These are phyloP conservation scores for Trypanosoma melophagium DNA, from an alignment of 208 protist genomes.

Conservation along the genomic window DNA sequence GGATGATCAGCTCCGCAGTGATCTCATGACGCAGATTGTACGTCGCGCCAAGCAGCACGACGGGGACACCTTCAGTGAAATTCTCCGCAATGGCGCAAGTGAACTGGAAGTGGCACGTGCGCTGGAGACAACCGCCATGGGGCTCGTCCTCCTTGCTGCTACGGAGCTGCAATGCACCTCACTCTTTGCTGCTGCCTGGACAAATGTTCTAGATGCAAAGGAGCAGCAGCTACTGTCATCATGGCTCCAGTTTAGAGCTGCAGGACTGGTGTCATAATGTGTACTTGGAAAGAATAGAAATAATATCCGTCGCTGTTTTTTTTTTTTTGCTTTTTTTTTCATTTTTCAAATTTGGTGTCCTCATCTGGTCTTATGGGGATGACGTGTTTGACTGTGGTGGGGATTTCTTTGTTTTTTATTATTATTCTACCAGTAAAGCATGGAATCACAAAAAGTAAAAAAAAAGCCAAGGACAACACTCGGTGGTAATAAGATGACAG, in stretches of 20 bases:
- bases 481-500: no score
- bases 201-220: conserved; percentile 42
- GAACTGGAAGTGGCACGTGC: conserved; percentile 54
- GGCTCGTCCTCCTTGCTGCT: conserved; percentile 37
- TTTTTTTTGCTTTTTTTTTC: no score
- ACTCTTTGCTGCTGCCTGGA: conserved; percentile 36
- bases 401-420: no score
- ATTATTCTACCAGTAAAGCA: no score
- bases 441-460: neutral
- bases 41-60: conserved; percentile 60
- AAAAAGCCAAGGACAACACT: neutral
- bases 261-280: conserved; percentile 16
- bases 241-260: conserved; percentile 39
- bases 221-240: conserved; percentile 56
- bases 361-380: no score
- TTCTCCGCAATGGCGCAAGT: conserved; percentile 50
- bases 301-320: no score
- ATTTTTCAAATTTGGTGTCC: no score
- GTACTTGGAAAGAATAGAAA: neutral
- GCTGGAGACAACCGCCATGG: conserved; percentile 54
- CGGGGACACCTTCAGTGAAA: conserved; percentile 34
- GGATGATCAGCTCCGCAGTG: conserved; percentile 38
- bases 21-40: conserved; percentile 69
- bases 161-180: conserved; percentile 33
- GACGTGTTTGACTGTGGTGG: no score